Evolutionary conservation across 768 basidiomycete genomes (phyloP), one percentile per base, ranked within the genome.

Genomic region (Russula sp.): DNA sequence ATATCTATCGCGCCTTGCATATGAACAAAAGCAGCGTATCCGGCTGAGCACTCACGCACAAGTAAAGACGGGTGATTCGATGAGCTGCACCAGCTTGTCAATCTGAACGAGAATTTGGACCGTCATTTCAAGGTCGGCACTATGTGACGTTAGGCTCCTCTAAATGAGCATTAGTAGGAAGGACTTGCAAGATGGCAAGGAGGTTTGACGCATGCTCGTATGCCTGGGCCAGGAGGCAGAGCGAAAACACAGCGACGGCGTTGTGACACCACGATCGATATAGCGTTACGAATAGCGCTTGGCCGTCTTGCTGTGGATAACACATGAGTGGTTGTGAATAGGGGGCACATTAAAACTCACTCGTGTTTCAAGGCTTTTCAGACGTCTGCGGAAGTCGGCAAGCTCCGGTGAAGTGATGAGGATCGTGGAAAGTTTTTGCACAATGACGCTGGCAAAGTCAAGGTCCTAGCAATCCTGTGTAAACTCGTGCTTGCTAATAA

Each of bases 261-360:
- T 98, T 98, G 70, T 99, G 97, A 73, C 94, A 98, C 97, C 97
- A 99, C 22, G 94, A 98, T 22, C 93, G 83, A 71, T 99, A 99
- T 3, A 99, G 78, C 0, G 90, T 92, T 13, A 90, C 92, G 73
- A 98, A 99, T 24, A 99, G 75, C 18, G 91, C 91, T 76, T 98
- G 97, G 3, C 96, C 95, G 69, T 99, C 97, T 90, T 96, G 88
- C 86, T 88, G 63, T 38, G 7, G 40, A 57, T n/a, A 56, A 32
- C 51, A 13, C 6, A 26, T 58, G 48, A 55, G 50, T n/a, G 50
- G 13, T 48, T 48, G 14, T 46, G 20, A 38, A 10, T 2, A 3
- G 20, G 49, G 42, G 26, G 13, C 42, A 54, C 30, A 36, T 38
- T 18, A 34, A n/a, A 49, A 76, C 86, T 44, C 69, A 94, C 95